Base-by-base conservation (phyloP, 2,329 filamentous ascomycete genomes). In the Westerdykella sp. region DNA sequence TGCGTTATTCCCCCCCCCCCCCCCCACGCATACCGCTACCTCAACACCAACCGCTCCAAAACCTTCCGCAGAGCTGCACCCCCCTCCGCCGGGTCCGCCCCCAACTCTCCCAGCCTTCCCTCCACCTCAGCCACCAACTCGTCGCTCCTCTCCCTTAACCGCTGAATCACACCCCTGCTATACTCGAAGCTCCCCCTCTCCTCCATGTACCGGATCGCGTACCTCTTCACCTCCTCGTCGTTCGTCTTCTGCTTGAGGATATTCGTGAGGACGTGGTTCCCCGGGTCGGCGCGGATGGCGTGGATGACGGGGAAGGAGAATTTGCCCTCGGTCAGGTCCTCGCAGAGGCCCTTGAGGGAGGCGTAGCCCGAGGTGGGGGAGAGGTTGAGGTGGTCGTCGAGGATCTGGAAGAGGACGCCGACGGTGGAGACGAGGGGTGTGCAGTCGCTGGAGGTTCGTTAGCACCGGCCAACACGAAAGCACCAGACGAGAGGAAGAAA, bases 301-400 rank as follows among this genome's bases (percentile, higher is more conserved):
- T 97, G 91, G 58, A 97, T 95, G 58, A 97, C 83, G 34, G 90
- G 89, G 65, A 96, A 96, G 21, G 85, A 91, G 72, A 96, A 96
- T 75, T 97, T 97, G 50, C 91, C 91, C 71, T 97, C 93, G 1
- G 89, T 96, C 56, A 97, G 71, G 68, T 97, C 93, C 72, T 97
- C 91, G 67, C 87, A 95, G 55, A 95, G 79, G 39, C 91, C 93
- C 72, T 97, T 97, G 68, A 95, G 91, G 51, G 84, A 75, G 31
- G 82, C 83, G 73, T 96, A 96, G 59, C 59, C 65, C 2, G 67
- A 59, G 22, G 62, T 63, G 34, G 71, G 63, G 41, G 67, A 68
- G 35, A 98, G 80, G 66, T 97, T 97, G 67, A 89, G 81, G 71
- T 95, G 95, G 75, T 98, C 93, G 72, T 91, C 87, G 56, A 86